Evolutionary conservation across 169 alveolate species (phyloP).

Genomic region (Plasmodium yoelii): DNA sequence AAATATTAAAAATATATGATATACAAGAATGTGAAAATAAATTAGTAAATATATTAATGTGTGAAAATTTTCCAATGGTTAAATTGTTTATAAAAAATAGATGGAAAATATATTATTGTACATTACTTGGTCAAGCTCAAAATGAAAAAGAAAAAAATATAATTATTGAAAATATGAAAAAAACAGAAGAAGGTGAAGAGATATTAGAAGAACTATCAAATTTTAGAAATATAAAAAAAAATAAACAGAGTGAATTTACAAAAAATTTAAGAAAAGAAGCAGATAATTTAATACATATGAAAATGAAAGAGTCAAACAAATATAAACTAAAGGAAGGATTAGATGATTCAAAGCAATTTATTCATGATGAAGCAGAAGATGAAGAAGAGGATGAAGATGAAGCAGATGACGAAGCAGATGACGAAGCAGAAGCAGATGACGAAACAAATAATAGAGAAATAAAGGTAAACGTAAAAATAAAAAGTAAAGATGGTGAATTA

Average conservation of each 20-base stretch:
- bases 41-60: constrained; percentile 90
- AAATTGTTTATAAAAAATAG: constrained; percentile 89
- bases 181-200: constrained; percentile 89
- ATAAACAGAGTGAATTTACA: constrained; percentile 86
- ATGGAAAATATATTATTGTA: constrained; percentile 93
- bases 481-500: constrained; percentile 41
- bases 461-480: too few relatives aligned
- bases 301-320: constrained; percentile 65
- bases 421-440: too few relatives aligned
- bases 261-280: constrained; percentile 88
- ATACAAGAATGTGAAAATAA: constrained; percentile 96
- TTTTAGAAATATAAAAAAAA: constrained; percentile 80
- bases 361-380: constrained; percentile 39
- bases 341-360: constrained; percentile 8
- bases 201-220: constrained; percentile 89
- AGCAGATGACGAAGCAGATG: constrained; percentile 38
- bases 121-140: constrained; percentile 95
- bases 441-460: too few relatives aligned
- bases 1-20: constrained; percentile 86
- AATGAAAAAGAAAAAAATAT: constrained; percentile 91
- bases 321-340: not conserved
- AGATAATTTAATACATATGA: constrained; percentile 80
- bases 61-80: constrained; percentile 94
- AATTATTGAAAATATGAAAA: constrained; percentile 86
- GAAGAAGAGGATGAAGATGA: constrained; percentile 42